Evolutionary conservation across 345 rosid genomes (phyloP).

Genomic region (Anacardium occidentale): DNA sequence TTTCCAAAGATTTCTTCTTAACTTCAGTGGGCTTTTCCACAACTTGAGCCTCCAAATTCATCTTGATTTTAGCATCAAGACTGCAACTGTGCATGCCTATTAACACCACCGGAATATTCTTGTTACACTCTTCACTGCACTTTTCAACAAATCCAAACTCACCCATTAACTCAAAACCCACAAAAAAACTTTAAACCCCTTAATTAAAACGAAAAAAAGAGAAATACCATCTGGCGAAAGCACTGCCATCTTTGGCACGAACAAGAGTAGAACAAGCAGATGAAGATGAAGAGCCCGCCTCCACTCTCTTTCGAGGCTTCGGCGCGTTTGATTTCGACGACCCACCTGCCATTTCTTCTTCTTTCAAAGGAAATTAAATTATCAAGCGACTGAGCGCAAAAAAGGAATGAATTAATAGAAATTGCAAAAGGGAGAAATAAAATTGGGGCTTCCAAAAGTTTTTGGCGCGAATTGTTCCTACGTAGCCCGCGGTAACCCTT

Average conservation of each 20-base stretch:
- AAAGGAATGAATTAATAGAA: neutral
- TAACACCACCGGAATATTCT: slow-evolving; percentile 74
- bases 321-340: slow-evolving; percentile 43
- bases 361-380: neutral
- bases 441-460: neutral
- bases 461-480: neutral
- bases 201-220: neutral
- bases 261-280: slow-evolving; percentile 33
- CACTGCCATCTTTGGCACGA: slow-evolving; percentile 85
- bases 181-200: neutral
- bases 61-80: slow-evolving; percentile 83
- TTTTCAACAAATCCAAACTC: neutral
- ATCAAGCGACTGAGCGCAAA: neutral
- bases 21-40: slow-evolving; percentile 60
- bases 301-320: slow-evolving; percentile 77
- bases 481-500: neutral
- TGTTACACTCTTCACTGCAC: slow-evolving; percentile 75
- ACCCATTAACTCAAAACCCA: neutral
- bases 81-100: slow-evolving; percentile 77
- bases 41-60: slow-evolving; percentile 76
- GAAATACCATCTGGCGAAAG: slow-evolving; percentile 69
- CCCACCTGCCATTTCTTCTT: slow-evolving; percentile 32
- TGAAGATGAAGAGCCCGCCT: slow-evolving; percentile 37
- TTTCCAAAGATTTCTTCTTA: slow-evolving; percentile 65
- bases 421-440: neutral